Conservation (phyloP, 192 early-diverging fungal species). For the Chytriomyces sp. region DNA sequence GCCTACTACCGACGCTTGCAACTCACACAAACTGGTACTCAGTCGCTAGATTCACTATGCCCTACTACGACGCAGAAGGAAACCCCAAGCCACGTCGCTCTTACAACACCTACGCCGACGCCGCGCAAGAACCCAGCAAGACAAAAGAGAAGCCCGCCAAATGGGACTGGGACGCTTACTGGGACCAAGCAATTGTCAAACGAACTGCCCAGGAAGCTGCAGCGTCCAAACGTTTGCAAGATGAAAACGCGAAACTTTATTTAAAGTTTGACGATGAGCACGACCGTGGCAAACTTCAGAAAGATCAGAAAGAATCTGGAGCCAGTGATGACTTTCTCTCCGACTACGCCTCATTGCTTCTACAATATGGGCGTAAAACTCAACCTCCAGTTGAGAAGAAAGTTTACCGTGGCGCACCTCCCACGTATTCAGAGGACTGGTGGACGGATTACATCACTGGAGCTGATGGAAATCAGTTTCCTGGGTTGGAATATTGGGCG, state of each 20-base stretch:
- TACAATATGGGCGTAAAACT: too few species aligned
- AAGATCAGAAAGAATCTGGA: too few species aligned
- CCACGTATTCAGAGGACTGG: neutral
- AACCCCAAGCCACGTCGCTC: conserved; percentile 16
- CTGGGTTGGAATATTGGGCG: neutral
- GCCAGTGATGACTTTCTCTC: too few species aligned
- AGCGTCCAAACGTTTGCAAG: too few species aligned
- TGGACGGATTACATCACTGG: neutral
- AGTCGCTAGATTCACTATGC: neutral
- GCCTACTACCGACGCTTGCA: too few species aligned
- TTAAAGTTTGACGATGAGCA: too few species aligned
- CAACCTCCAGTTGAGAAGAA: too few species aligned
- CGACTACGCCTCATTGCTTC: too few species aligned
- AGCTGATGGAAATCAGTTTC: neutral
- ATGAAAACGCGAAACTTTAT: too few species aligned
- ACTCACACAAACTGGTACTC: too few species aligned
- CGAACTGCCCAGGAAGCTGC: neutral
- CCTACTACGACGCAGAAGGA: conserved; percentile 10
- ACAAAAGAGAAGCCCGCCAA: neutral
- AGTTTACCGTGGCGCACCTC: too few species aligned
- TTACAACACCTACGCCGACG: neutral
- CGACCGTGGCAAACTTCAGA: too few species aligned
- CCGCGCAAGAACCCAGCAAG: neutral
- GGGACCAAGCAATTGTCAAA: neutral
- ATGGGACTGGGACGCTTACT: neutral